A percentile compares a stretch with the other conserved stretches of the same genome.
These are phyloP conservation scores for Trichomonascus vanleenenianus DNA, from an alignment of 805 yeast genomes.

Conservation along the genomic window DNA sequence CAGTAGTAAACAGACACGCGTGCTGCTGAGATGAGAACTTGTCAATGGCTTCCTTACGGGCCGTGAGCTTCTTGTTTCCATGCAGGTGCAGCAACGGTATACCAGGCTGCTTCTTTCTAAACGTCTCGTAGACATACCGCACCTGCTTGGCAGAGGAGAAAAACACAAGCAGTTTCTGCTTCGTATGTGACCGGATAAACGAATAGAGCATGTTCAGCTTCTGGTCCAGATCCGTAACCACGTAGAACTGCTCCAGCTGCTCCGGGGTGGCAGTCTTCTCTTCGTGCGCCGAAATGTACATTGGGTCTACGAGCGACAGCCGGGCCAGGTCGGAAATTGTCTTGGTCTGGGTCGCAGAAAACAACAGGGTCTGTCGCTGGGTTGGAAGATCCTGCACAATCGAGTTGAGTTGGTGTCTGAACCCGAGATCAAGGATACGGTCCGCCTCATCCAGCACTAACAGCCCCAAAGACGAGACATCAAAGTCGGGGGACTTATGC, in stretches of 20 bases:
- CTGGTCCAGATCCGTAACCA: constrained; percentile 63
- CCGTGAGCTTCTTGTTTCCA: constrained; percentile 87
- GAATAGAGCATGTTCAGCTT: constrained; percentile 83
- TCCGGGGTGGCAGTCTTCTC: constrained; percentile 59
- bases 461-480: constrained; percentile 64
- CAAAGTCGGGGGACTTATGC: constrained; percentile 82
- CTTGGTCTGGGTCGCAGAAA: constrained; percentile 86
- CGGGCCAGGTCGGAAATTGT: constrained; percentile 77
- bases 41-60: constrained; percentile 72
- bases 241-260: constrained; percentile 74
- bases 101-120: constrained; percentile 86
- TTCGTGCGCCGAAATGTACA: constrained; percentile 44
- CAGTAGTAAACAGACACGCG: constrained; percentile 82
- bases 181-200: constrained; percentile 75
- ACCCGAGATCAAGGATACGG: constrained; percentile 89
- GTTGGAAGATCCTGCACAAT: constrained; percentile 72
- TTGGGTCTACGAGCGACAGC: constrained; percentile 58
- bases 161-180: constrained; percentile 72
- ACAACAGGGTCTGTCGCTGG: constrained; percentile 72
- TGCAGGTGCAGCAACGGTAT: constrained; percentile 77
- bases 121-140: constrained; percentile 79
- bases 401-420: constrained; percentile 72
- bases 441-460: constrained; percentile 89
- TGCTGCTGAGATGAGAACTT: constrained; percentile 73
- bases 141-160: constrained; percentile 86